Conservation (phyloP, 1,139 yeast species). For the Kurtzmaniella quercitrusa region DNA sequence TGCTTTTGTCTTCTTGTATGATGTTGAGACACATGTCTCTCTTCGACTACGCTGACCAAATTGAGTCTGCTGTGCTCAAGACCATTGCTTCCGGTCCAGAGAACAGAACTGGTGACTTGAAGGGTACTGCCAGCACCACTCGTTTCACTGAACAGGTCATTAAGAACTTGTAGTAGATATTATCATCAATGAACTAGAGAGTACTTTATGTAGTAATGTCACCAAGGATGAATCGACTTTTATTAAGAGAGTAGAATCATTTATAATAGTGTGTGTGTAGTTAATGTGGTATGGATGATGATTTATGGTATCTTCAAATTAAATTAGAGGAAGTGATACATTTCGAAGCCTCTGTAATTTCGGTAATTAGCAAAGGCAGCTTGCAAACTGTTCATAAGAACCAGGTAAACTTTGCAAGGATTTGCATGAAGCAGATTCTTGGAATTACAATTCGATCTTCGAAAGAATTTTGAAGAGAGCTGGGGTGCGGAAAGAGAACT, state of each 20-base stretch:
- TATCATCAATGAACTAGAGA: conserved; percentile 4
- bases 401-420: too few species aligned
- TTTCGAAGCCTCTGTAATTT: too few species aligned
- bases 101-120: conserved; percentile 91
- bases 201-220: background rate
- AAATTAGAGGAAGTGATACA: too few species aligned
- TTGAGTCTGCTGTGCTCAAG: conserved; percentile 83
- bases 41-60: conserved; percentile 71
- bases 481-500: too few species aligned
- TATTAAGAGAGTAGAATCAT: background rate
- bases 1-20: conserved; percentile 93
- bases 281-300: background rate
- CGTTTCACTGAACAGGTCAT: conserved; percentile 78
- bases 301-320: background rate
- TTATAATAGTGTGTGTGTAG: too few species aligned
- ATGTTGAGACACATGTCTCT: conserved; percentile 98
- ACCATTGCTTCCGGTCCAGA: conserved; percentile 95
- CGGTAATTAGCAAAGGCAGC: too few species aligned
- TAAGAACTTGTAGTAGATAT: conserved; percentile 33
- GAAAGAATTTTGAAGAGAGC: too few species aligned
- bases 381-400: too few species aligned
- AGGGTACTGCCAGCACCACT: conserved; percentile 84
- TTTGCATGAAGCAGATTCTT: too few species aligned
- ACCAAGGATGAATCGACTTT: background rate
- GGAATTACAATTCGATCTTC: too few species aligned